phyloP scores from a whole-genome alignment of 176 grass and related monocot species.

The Avena eriantha region DNA sequence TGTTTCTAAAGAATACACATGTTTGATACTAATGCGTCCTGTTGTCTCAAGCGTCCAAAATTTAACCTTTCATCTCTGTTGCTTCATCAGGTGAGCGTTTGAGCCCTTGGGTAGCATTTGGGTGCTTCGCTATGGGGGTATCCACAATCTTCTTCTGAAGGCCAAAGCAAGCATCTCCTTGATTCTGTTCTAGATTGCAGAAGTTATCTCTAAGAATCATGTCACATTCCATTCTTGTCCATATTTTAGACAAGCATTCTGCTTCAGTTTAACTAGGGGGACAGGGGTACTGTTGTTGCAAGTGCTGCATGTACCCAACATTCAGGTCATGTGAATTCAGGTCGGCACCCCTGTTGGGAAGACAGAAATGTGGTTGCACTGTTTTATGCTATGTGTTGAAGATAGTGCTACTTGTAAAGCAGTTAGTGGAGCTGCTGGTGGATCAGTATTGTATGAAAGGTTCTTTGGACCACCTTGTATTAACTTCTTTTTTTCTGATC shows the following conservation, averaged over 20 bases:
- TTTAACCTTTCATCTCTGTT: not conserved
- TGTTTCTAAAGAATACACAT: not conserved
- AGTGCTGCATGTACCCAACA: not conserved
- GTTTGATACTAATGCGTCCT: not conserved
- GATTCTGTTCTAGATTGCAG: slow-evolving; percentile 21
- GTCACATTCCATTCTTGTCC: slow-evolving; percentile 26
- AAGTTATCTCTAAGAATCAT: slow-evolving; percentile 24
- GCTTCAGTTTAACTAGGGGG: not conserved
- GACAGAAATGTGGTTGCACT: not conserved
- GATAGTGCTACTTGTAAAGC: not conserved
- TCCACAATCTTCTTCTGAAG: slow-evolving; percentile 62
- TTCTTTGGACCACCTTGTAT: not conserved
- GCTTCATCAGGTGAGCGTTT: slow-evolving; percentile 5
- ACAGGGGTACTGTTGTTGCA: not conserved
- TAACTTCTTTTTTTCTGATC: not conserved
- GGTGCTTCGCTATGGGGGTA: slow-evolving; percentile 67
- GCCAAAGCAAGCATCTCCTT: not conserved
- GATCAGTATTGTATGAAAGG: not conserved
- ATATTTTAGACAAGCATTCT: slow-evolving; percentile 20
- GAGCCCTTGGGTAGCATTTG: slow-evolving; percentile 49
- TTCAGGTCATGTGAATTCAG: not conserved
- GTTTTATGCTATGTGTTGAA: not conserved
- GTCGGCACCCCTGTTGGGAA: not conserved
- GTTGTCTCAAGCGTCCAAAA: not conserved
- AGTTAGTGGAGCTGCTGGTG: not conserved